Evolutionary conservation across 2,329 filamentous ascomycete species (phyloP).

Genomic region (Fusarium aywerte): DNA sequence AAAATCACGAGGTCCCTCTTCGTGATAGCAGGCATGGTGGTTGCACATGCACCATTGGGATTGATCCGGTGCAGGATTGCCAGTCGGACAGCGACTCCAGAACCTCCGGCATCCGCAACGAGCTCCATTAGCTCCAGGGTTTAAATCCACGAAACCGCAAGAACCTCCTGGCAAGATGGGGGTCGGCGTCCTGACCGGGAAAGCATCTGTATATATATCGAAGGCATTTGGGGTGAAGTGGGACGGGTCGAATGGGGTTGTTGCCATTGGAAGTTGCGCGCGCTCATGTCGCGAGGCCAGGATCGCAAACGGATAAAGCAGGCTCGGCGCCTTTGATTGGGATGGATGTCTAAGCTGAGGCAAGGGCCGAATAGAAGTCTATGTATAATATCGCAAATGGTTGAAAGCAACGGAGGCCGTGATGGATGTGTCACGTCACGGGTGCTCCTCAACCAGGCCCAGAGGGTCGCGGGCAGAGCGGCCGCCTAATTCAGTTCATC

Average conservation of each 20-base stretch:
- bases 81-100: slow-evolving; percentile 60
- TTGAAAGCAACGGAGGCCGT: slow-evolving; percentile 25
- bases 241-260: slow-evolving; percentile 59
- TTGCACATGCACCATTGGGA: slow-evolving; percentile 69
- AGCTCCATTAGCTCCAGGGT: slow-evolving; percentile 61
- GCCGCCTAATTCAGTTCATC: slow-evolving; percentile 51
- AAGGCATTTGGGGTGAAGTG: slow-evolving; percentile 60
- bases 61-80: slow-evolving; percentile 55
- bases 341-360: not conserved
- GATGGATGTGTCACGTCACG: slow-evolving; percentile 42
- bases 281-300: slow-evolving; percentile 46
- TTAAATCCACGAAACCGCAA: slow-evolving; percentile 69
- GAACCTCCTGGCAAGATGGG: slow-evolving; percentile 61
- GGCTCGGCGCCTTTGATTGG: slow-evolving; percentile 14
- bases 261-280: slow-evolving; percentile 60
- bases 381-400: slow-evolving; percentile 18
- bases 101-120: slow-evolving; percentile 71
- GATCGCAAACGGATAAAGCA: slow-evolving; percentile 11
- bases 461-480: slow-evolving; percentile 50
- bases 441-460: slow-evolving; percentile 49
- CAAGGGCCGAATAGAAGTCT: not conserved
- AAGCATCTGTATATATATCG: slow-evolving; percentile 65
- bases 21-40: slow-evolving; percentile 71
- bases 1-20: slow-evolving; percentile 53
- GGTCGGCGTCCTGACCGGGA: slow-evolving; percentile 42